Evolutionary conservation across 1,284 basidiomycete genomes (phyloP).

Genomic region (Laetiporus sulphureus): DNA sequence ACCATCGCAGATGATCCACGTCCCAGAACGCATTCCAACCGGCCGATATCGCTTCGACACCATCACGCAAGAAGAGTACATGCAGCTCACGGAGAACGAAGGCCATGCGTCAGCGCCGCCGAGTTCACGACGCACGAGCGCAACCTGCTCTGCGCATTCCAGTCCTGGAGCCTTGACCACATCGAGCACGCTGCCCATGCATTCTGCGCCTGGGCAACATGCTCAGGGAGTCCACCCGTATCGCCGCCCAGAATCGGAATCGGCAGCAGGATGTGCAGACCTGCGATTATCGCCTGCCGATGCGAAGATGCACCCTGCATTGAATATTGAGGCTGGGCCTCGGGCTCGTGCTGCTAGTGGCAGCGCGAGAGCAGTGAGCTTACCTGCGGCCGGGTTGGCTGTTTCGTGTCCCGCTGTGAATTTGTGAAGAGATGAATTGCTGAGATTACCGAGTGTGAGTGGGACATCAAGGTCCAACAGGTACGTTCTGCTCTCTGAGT

Average conservation of each 20-base stretch:
- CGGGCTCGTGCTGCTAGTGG: slow-evolving; percentile 2
- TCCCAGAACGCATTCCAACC: slow-evolving; percentile 14
- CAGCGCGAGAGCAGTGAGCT: slow-evolving; percentile 5
- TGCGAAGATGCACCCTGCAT: slow-evolving; percentile 1
- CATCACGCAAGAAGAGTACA: slow-evolving; percentile 22
- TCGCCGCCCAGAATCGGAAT: slow-evolving; percentile 19
- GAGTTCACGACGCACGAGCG: background rate
- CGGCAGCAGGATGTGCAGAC: slow-evolving; percentile 14
- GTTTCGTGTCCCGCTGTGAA: slow-evolving; percentile 17
- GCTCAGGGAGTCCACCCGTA: slow-evolving; percentile 24
- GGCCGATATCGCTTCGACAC: slow-evolving; percentile 24
- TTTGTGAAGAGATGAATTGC: slow-evolving; percentile 14
- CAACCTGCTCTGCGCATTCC: background rate
- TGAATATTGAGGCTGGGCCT: background rate
- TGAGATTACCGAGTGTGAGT: slow-evolving; percentile 9
- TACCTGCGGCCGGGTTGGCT: slow-evolving; percentile 13
- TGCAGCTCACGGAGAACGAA: slow-evolving; percentile 9
- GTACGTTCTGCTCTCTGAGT: no score
- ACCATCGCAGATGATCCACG: slow-evolving; percentile 13
- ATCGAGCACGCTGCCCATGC: slow-evolving; percentile 14
- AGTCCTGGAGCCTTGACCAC: slow-evolving; percentile 15
- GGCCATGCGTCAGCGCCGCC: slow-evolving; percentile 11
- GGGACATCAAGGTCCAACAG: no score
- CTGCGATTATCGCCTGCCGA: slow-evolving; percentile 17
- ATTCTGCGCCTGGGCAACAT: slow-evolving; percentile 17